Evolutionary conservation across 2,329 filamentous ascomycete species (phyloP), one percentile per base, ranked within the genome.

Genomic region (Scedosporium apiospermum): DNA sequence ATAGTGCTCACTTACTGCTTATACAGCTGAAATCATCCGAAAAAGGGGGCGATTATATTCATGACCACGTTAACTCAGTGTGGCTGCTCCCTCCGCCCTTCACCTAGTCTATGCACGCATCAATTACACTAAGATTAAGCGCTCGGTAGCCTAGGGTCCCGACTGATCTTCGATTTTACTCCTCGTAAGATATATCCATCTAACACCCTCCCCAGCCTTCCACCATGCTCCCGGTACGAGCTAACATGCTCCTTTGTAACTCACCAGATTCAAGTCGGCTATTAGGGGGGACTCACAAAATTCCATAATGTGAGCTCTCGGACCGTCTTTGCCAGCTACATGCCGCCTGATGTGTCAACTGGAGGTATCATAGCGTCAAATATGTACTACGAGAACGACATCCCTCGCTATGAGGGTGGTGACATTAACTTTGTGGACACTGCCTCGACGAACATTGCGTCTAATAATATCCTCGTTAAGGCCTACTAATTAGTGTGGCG

Each of bases 281-380:
- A 9, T 5, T 2, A 34, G 30, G n/a, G 80, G 78, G 76, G 77
- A 76, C 66, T 78, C 76, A 1, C 75, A 82, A 57, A 89, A 88
- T 68, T 83, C 1, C 85, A 86, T 65, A 78, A 80, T 0, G 84
- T 89, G 7, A 77, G 85, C 9, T 83, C 82, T 4, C 76, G 86
- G 5, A 83, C 86, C 1, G 83, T 89, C 1, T 82, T 82, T 83
- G 0, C 81, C 83, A 0, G 85, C 83, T 0, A 69, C 81, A 51
- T 68, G 65, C 18, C 72, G 68, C 62, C 76, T 80, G 71, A 73
- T 74, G 58, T 75, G 79, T 3, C 79, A 82, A 67, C 67, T 76
- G 1, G 77, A 76, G 76, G 76, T 23, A 77, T 81, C 44, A 76
- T 79, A 49, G 72, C 72, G 3, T 73, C 74, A 0, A 78, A 81